Evolutionary conservation across 2,329 filamentous ascomycete species (phyloP).

Genomic region (Colletotrichum plurivorum): DNA sequence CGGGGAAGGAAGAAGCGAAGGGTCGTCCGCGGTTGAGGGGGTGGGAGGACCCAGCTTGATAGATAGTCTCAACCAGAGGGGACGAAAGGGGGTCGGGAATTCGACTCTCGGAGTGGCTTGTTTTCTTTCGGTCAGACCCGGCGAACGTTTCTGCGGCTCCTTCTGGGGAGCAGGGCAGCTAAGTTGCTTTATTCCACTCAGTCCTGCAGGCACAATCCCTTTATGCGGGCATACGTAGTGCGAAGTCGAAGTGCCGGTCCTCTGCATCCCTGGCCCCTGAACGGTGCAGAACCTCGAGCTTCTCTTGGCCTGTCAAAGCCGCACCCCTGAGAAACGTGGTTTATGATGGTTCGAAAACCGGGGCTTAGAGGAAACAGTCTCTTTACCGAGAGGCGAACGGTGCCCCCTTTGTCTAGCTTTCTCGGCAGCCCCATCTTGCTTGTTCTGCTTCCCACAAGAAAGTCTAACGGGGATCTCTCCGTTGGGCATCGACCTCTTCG

Average conservation of each 20-base stretch:
- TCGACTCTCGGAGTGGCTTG: background rate
- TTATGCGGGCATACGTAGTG: background rate
- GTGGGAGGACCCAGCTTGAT: constrained; percentile 24
- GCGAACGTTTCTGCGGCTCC: background rate
- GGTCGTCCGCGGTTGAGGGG: background rate
- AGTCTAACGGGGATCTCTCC: background rate
- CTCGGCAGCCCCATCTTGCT: background rate
- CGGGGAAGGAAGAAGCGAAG: constrained; percentile 4
- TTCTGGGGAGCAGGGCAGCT: constrained; percentile 10
- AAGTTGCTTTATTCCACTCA: constrained; percentile 20
- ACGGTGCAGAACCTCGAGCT: constrained; percentile 6
- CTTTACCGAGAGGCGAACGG: no score
- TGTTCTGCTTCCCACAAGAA: background rate
- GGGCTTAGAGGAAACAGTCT: constrained; percentile 3
- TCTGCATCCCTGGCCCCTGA: constrained; percentile 8
- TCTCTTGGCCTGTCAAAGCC: background rate
- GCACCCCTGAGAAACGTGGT: constrained; percentile 20
- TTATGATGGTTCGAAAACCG: constrained; percentile 17
- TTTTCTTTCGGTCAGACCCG: background rate
- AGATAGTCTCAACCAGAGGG: constrained; percentile 2
- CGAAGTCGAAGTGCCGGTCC: constrained; percentile 3
- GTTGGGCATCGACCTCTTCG: background rate
- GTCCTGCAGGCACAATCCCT: constrained; percentile 10
- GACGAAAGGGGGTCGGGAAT: background rate
- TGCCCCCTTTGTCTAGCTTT: no score